Percentiles rank a stretch among this genome's conserved stretches.
phyloP scores from a whole-genome alignment of 352 stramenopile species.

The Phytophthora rubi region DNA sequence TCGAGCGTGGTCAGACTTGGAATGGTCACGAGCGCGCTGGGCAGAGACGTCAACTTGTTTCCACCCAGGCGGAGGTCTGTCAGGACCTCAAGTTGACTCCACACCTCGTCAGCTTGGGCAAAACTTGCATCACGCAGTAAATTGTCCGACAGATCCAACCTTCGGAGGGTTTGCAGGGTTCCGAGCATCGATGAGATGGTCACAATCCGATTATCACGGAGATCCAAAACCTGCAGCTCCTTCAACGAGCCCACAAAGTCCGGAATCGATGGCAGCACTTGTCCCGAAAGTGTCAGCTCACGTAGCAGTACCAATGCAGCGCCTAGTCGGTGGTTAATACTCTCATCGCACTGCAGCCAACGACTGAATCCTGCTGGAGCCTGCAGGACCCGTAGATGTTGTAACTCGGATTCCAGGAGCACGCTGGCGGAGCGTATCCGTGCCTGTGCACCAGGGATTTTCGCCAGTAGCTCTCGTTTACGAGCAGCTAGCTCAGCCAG shows the following conservation, averaged over 20 bases:
- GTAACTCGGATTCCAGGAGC: conserved; percentile 28
- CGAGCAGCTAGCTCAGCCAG: conserved; percentile 28
- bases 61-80: conserved; percentile 24
- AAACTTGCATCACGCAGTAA: conserved; percentile 43
- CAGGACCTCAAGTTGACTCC: conserved; percentile 22
- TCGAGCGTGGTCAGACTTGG: conserved; percentile 30
- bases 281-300: conserved; percentile 24
- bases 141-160: conserved; percentile 51
- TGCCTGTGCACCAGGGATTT: conserved; percentile 28
- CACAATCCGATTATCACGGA: conserved; percentile 37
- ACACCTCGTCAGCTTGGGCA: conserved; percentile 18
- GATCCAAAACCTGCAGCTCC: conserved; percentile 38
- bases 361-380: conserved; percentile 26
- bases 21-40: conserved; percentile 19
- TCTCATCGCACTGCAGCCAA: conserved; percentile 29
- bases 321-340: conserved; percentile 24
- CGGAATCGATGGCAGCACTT: conserved; percentile 24
- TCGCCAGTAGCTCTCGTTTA: conserved; percentile 37
- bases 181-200: conserved; percentile 25
- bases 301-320: conserved; percentile 12
- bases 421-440: conserved; percentile 25
- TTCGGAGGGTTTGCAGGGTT: conserved; percentile 28
- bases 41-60: conserved; percentile 32
- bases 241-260: conserved; percentile 26
- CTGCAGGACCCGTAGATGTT: conserved; percentile 32